Evolutionary conservation across 139 green algal genomes (phyloP).

Genomic region (Closterium sp.): DNA sequence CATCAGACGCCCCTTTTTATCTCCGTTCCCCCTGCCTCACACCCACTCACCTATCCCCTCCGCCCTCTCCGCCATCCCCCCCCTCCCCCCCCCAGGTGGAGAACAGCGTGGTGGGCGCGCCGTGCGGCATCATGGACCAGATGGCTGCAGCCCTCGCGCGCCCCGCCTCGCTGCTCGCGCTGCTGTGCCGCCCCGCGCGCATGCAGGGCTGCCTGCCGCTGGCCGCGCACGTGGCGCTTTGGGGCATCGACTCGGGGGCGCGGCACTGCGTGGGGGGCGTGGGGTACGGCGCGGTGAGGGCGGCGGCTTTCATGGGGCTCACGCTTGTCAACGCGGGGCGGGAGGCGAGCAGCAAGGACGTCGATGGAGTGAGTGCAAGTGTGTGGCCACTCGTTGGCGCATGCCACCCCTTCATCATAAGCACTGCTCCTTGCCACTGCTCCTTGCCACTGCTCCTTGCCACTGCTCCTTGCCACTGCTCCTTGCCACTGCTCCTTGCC

Average conservation of each 20-base stretch:
- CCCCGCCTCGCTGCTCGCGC: slow-evolving; percentile 67
- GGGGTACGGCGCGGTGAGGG: slow-evolving; percentile 81
- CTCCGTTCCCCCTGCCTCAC: neutral
- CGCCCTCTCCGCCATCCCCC: neutral
- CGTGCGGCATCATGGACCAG: slow-evolving; percentile 97
- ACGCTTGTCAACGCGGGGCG: slow-evolving; percentile 14
- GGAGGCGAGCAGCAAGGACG: neutral
- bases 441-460: no score
- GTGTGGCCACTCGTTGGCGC: neutral
- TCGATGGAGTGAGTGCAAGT: neutral
- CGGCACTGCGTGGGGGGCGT: slow-evolving; percentile 75
- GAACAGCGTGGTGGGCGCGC: slow-evolving; percentile 87
- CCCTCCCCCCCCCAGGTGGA: slow-evolving; percentile 61
- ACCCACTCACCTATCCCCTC: no score
- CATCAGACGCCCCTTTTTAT: neutral
- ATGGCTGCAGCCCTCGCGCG: slow-evolving; percentile 75
- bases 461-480: no score
- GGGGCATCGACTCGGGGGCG: slow-evolving; percentile 86
- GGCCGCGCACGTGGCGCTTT: slow-evolving; percentile 68
- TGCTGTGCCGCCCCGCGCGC: slow-evolving; percentile 82
- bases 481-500: no score
- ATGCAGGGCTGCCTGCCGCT: slow-evolving; percentile 68
- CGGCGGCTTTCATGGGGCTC: slow-evolving; percentile 77
- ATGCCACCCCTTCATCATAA: no score
- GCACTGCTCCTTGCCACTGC: no score